Percentiles rank a stretch among this genome's conserved stretches.
phyloP scores from a whole-genome alignment of 176 grass and related monocot genomes.

The Avena insularis region DNA sequence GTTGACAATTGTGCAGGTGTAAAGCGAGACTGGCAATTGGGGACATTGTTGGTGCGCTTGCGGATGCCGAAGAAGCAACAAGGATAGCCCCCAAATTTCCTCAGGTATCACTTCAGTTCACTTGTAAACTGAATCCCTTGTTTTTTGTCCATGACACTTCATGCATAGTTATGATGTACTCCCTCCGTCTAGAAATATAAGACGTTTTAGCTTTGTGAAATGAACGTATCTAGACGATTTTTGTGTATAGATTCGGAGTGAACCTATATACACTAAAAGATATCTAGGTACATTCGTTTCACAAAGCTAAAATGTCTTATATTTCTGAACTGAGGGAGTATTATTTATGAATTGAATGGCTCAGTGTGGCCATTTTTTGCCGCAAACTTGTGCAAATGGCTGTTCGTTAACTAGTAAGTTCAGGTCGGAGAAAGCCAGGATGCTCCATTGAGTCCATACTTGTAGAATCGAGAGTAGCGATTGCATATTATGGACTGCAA shows the following conservation, averaged over 20 bases:
- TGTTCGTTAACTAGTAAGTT: not conserved
- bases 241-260: too few species aligned
- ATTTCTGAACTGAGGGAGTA: too few species aligned
- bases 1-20: constrained; percentile 60
- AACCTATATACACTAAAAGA: too few species aligned
- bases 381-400: not conserved
- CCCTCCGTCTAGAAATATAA: too few species aligned
- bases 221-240: too few species aligned
- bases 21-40: constrained; percentile 67
- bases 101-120: constrained; percentile 42
- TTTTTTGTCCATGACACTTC: not conserved
- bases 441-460: not conserved
- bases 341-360: not conserved
- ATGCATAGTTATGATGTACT: not conserved
- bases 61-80: constrained; percentile 67
- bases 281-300: too few species aligned
- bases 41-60: constrained; percentile 54
- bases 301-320: too few species aligned
- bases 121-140: not conserved
- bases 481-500: not conserved
- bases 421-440: not conserved
- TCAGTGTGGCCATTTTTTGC: not conserved
- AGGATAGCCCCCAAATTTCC: constrained; percentile 62
- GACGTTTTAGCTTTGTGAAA: too few species aligned
- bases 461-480: not conserved